Evolutionary conservation across 1,284 basidiomycete species (phyloP).

Genomic region (Melanopsichium pennsylvanicum): DNA sequence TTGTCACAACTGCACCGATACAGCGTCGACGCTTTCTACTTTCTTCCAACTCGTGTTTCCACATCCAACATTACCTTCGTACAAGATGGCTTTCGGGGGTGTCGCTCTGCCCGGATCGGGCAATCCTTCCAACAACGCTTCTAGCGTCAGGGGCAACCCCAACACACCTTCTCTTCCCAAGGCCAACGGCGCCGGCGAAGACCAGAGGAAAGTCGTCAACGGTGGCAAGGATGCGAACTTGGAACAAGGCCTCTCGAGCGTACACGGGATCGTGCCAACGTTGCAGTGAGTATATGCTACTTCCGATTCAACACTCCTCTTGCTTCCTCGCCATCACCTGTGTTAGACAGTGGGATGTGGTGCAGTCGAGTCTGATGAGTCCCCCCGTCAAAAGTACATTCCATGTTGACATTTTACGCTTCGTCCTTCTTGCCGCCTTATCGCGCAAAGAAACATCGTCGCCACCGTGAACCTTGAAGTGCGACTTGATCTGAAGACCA

Average conservation of each 20-base stretch:
- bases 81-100: constrained; percentile 47
- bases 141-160: constrained; percentile 22
- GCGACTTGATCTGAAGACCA: constrained; percentile 96
- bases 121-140: constrained; percentile 28
- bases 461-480: constrained; percentile 99
- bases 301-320: background rate
- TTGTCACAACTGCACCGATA: constrained; percentile 23
- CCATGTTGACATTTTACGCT: constrained; percentile 19
- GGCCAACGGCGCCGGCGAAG: constrained; percentile 30
- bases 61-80: background rate
- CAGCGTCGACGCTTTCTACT: constrained; percentile 17
- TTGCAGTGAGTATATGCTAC: constrained; percentile 67
- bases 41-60: background rate
- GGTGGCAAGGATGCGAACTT: constrained; percentile 36
- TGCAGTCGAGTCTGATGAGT: background rate
- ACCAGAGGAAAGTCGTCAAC: constrained; percentile 33
- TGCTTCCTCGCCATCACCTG: background rate
- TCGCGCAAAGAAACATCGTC: constrained; percentile 81
- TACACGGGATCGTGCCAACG: constrained; percentile 67
- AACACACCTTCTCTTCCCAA: constrained; percentile 21
- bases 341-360: background rate
- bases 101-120: constrained; percentile 47
- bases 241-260: constrained; percentile 60
- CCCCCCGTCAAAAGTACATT: background rate
- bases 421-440: background rate